These are phyloP conservation scores for Fraxinus albicans DNA, from an alignment of 305 asterid species.

Conservation along the genomic window DNA sequence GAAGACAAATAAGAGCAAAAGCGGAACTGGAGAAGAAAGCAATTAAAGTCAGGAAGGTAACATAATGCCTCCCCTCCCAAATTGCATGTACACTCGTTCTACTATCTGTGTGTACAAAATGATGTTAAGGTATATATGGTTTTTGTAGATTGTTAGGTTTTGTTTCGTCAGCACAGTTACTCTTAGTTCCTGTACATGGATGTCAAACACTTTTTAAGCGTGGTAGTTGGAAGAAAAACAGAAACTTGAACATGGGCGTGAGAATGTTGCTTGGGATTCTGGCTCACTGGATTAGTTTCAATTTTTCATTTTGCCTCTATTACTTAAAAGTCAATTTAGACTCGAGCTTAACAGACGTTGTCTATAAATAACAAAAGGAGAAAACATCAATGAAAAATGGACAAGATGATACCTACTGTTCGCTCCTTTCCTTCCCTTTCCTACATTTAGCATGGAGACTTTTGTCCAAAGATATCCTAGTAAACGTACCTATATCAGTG, in stretches of 20 bases:
- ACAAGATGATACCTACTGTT: not conserved
- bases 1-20: constrained; percentile 76
- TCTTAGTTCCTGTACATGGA: not conserved
- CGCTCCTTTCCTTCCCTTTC: not conserved
- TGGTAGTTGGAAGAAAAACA: constrained; percentile 12
- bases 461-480: not conserved
- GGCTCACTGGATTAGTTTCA: not conserved
- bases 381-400: not conserved
- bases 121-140: not conserved
- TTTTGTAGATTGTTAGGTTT: not conserved
- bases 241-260: not conserved
- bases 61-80: not conserved
- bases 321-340: not conserved
- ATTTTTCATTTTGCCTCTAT: constrained; percentile 5
- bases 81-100: not conserved
- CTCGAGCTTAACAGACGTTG: not conserved
- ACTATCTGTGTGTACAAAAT: not conserved
- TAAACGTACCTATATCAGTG: not conserved
- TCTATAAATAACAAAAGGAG: not conserved
- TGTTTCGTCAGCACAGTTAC: constrained; percentile 2
- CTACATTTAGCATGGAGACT: not conserved
- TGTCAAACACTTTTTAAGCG: constrained; percentile 1
- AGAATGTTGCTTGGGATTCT: not conserved
- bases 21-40: constrained; percentile 73
- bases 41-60: constrained; percentile 66